Evolutionary conservation across 2,329 filamentous ascomycete species (phyloP).

Genomic region (Dissoconium aciculare): DNA sequence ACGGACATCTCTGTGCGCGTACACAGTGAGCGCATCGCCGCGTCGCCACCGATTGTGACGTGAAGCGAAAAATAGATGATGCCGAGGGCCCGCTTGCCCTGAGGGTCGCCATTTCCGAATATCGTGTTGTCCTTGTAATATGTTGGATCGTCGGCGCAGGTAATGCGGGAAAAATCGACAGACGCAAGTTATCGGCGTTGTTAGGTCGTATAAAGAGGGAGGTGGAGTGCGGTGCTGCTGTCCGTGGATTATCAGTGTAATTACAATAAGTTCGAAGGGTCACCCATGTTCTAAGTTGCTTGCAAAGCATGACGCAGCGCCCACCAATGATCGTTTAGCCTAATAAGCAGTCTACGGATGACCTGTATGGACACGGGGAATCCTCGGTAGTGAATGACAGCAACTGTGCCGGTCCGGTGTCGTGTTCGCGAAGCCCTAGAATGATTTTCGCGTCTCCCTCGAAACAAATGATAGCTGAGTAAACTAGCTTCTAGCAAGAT

Average conservation of each 20-base stretch:
- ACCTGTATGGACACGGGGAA: background rate
- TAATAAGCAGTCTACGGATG: background rate
- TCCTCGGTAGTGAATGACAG: background rate
- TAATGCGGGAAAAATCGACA: too few species aligned
- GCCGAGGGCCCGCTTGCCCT: slow-evolving; percentile 18
- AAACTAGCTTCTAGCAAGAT: too few species aligned
- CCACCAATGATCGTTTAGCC: background rate
- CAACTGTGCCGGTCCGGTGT: background rate
- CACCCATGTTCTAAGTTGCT: too few species aligned
- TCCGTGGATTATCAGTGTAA: too few species aligned
- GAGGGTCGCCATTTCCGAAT: slow-evolving; percentile 19
- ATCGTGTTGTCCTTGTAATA: background rate
- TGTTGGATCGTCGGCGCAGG: too few species aligned
- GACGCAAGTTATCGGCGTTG: too few species aligned
- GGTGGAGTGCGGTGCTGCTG: background rate
- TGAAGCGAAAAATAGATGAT: slow-evolving; percentile 24
- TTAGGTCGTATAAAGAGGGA: background rate
- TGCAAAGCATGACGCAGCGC: background rate
- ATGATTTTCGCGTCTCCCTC: slow-evolving; percentile 1
- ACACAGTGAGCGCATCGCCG: slow-evolving; percentile 31
- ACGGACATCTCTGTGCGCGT: slow-evolving; percentile 26
- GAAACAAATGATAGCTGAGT: too few species aligned
- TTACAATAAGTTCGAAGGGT: too few species aligned
- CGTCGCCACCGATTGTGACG: slow-evolving; percentile 18
- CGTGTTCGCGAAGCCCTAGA: background rate